Evolutionary conservation across 2,329 filamentous ascomycete genomes (phyloP).

Genomic region (Coniochaeta ligniaria): DNA sequence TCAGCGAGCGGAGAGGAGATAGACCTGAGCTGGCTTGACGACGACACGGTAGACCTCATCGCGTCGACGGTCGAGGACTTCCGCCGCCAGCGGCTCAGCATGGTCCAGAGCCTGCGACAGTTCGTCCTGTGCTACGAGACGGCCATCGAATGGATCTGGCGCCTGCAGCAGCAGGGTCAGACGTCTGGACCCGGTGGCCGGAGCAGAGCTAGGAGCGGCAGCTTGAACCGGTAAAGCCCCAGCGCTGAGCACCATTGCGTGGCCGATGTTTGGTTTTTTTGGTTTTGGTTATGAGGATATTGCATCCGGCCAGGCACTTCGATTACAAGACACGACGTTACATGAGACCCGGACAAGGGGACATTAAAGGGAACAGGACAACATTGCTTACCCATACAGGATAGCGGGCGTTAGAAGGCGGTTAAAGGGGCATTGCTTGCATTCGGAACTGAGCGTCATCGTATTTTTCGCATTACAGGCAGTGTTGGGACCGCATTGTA

Average conservation of each 20-base stretch:
- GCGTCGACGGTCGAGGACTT: slow-evolving; percentile 88
- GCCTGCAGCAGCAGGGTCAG: slow-evolving; percentile 32
- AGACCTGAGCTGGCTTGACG: slow-evolving; percentile 59
- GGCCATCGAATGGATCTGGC: slow-evolving; percentile 74
- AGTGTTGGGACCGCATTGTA: background rate
- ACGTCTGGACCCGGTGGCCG: slow-evolving; percentile 7
- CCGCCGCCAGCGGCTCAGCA: slow-evolving; percentile 78
- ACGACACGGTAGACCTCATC: slow-evolving; percentile 70
- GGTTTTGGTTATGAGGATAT: background rate
- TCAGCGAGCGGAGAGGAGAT: slow-evolving; percentile 5
- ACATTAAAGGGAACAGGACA: background rate
- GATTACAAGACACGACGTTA: background rate
- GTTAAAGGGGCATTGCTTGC: background rate
- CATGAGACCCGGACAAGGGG: background rate
- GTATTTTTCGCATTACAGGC: background rate
- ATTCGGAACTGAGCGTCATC: background rate
- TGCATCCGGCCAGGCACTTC: background rate
- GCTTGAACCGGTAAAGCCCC: slow-evolving; percentile 16
- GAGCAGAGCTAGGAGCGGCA: slow-evolving; percentile 24
- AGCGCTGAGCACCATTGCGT: background rate
- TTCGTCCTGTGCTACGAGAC: slow-evolving; percentile 97
- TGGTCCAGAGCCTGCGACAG: slow-evolving; percentile 92
- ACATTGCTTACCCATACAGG: background rate
- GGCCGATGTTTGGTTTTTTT: too few relatives aligned
- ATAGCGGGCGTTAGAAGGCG: background rate